phyloP scores from a whole-genome alignment of 1,284 basidiomycete species.

The Pyrrhoderma noxium region DNA sequence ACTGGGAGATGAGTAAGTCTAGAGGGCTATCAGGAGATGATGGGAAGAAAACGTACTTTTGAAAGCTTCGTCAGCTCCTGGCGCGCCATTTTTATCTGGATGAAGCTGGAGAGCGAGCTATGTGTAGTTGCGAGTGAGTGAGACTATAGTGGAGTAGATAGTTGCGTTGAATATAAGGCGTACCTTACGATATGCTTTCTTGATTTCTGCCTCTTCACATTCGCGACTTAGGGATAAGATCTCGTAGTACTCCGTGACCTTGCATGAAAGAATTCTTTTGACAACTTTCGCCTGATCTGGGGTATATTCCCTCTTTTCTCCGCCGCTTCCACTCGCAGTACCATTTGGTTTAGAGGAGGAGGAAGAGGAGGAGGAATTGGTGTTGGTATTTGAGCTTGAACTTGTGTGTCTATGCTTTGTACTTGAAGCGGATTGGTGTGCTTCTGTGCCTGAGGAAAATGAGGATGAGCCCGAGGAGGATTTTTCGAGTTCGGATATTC shows the following conservation, averaged over 20 bases:
- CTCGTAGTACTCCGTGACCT: constrained; percentile 89
- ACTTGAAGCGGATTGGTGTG: constrained; percentile 62
- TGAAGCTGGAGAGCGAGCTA: constrained; percentile 90
- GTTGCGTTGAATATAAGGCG: no score
- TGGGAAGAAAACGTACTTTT: constrained; percentile 61
- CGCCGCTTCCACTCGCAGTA: constrained; percentile 47
- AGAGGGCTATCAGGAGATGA: not conserved
- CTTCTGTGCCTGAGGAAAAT: constrained; percentile 46
- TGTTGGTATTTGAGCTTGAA: not conserved
- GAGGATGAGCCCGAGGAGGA: constrained; percentile 32
- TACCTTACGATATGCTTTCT: constrained; percentile 97
- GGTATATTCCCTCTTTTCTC: constrained; percentile 81
- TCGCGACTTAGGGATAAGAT: constrained; percentile 81
- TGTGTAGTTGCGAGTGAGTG: constrained; percentile 3
- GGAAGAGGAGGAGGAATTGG: constrained; percentile 23
- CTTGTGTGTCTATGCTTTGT: constrained; percentile 45
- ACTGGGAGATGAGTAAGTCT: constrained; percentile 45
- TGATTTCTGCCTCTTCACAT: constrained; percentile 86
- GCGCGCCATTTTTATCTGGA: constrained; percentile 97
- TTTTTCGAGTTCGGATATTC: constrained; percentile 44
- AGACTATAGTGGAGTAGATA: constrained; percentile 12
- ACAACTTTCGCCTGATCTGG: constrained; percentile 82
- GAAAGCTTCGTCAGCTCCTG: constrained; percentile 98
- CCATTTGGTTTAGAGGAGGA: constrained; percentile 33
- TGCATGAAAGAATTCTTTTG: constrained; percentile 80